Base-by-base conservation (phyloP, 805 yeast species). In the Wickerhamiella sorbophila region DNA sequence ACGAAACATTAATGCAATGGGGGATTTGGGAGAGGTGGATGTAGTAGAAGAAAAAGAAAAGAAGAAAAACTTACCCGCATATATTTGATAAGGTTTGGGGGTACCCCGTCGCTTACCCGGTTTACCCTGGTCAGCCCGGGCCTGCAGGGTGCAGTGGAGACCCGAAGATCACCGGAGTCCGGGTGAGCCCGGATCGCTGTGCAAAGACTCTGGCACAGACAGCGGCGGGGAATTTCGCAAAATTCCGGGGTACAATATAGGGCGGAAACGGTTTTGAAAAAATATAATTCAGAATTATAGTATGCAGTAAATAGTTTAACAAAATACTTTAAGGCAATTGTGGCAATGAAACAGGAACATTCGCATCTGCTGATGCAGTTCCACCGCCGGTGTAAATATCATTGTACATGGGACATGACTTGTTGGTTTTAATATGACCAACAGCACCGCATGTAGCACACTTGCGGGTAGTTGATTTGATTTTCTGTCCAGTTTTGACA, bases 361-460 rank as follows among this genome's bases (percentile, higher is more conserved):
- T 20, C n/a, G 31, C 4, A 15, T 36, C 17, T 22, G 31, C 21
- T 20, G 29, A n/a, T 15, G 38, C 31, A 5, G 8, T 8, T 12
- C 15, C 18, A 31, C 18, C 38, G 31, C 31, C 31, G n/a, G 16
- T n/a, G 44, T 54, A 56, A 34, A 55, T 52, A 44, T 72, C 75
- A 47, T 72, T 74, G 57, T 82, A 88, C 72, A 86, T 70, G 14
- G 97, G 98, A 63, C 98, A 88, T 1, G 88, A 66, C 54, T 79
- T 80, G 58, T 85, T 86, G 2, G 98, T 88, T 57, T 91, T 72
- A 47, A 88, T 88, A 59, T 88, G 98, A 0, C 97, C 98, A 48
- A 82, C 70, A 10, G 88, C 91, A 18, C 97, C 97, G 69, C 98
- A 88, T 0, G 91, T 79, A 3, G 93, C 87, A 63, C 98, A 88